Base-by-base conservation (phyloP, 139 green algal genomes). In the Desmodesmus armatus region DNA sequence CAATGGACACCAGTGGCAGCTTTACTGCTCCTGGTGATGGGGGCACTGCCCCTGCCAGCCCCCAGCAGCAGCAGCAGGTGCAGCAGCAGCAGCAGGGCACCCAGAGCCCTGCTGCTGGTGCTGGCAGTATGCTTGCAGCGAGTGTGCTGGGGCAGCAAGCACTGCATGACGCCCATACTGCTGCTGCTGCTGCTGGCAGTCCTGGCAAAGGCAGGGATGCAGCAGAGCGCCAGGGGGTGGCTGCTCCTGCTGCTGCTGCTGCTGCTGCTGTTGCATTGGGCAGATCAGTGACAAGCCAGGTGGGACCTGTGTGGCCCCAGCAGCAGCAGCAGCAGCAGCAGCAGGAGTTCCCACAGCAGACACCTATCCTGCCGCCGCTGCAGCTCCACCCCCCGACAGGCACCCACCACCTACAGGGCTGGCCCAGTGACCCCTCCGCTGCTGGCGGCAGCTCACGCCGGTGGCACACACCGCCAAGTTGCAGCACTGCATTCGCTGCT, bases 1-100 rank as follows among this genome's bases (percentile, higher is more conserved):
- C 31, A 79, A 80, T 39, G 2, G 72, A 17, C 44, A 79, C 43
- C 72, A 79, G 72, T 29, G 72, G 72, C 72, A 79, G 72, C 44
- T 39, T n/a, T 3, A 43, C 72, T 27, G 40, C 33, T 6, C 37
- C 43, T 41, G 72, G 63, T 65, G n/a, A 9, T 11, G 44, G 4
- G 21, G 70, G 17, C 23, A 7, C 60, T 43, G 29, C n/a, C 11
- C n/a, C 29, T n/a, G 43, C 7, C 63, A 72, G 63, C 43, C 66
- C 37, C 33, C 72, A 79, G 72, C 72, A 65, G 72, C 53, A 78
- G 37, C n/a, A 39, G 63, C 41, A 29, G 25, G 19, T 33, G 51
- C 53, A 39, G 53, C 76, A 82, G 55, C 55, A 62, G 37, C 76
- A 82, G 37, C 55, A 73, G 76, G 25, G 27, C 66, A 49, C 33